phyloP scores from a whole-genome alignment of 345 rosid species.

The Hibiscus mutabilis region DNA sequence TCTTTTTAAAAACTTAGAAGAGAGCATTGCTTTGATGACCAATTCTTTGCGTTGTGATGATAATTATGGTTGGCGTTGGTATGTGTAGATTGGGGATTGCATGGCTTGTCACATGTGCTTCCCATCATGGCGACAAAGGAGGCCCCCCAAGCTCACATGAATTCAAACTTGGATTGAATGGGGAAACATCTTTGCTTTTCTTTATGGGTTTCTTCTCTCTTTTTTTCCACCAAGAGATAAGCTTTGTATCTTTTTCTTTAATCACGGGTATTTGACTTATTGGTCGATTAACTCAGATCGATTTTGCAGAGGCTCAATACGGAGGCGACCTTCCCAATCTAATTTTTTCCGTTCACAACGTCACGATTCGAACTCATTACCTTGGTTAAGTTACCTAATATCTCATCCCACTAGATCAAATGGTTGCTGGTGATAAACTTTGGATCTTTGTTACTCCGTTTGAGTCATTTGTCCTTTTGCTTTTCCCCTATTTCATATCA shows the following conservation, averaged over 20 bases:
- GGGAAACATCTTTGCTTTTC: conserved; percentile 14
- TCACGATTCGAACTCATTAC: too few species aligned
- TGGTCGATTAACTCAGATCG: too few species aligned
- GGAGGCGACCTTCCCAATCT: too few species aligned
- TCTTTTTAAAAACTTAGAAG: neutral
- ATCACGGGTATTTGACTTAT: too few species aligned
- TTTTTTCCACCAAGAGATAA: conserved; percentile 23
- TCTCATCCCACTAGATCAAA: too few species aligned
- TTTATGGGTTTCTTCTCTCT: neutral
- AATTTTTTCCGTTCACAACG: too few species aligned
- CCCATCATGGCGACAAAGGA: conserved; percentile 40
- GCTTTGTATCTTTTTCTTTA: neutral
- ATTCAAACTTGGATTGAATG: conserved; percentile 23
- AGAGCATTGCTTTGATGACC: conserved; percentile 27
- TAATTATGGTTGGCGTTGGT: conserved; percentile 20
- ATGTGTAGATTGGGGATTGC: conserved; percentile 42
- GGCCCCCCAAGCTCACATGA: conserved; percentile 16
- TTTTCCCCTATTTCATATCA: conserved; percentile 4
- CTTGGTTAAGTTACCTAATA: too few species aligned
- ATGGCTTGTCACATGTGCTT: conserved; percentile 35
- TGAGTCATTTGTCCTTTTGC: conserved; percentile 11
- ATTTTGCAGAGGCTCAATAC: too few species aligned
- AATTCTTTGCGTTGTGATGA: conserved; percentile 16
- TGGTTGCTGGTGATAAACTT: too few species aligned
- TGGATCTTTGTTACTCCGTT: conserved; percentile 10